Percentiles rank a stretch among this genome's conserved stretches.
phyloP scores from a whole-genome alignment of 2,329 filamentous ascomycete genomes.

The Apiospora rasikravindrae region DNA sequence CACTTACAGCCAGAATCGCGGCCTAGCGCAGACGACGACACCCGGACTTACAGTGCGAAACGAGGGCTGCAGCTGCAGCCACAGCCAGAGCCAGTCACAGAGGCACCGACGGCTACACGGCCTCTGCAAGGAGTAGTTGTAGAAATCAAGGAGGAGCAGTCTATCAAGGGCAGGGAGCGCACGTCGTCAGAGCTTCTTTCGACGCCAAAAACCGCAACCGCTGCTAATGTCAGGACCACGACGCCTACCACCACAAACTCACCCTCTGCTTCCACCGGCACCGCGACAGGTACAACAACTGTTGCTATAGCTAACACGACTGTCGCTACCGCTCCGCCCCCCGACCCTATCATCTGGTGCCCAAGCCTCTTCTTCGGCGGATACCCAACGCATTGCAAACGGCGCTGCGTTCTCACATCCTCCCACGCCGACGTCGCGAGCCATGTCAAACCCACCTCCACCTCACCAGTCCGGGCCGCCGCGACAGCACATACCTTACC shows the following conservation, averaged over 20 bases:
- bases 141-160: slow-evolving; percentile 15
- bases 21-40: slow-evolving; percentile 1
- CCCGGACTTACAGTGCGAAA: slow-evolving; percentile 11
- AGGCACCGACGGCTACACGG: slow-evolving; percentile 12
- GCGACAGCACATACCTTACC: slow-evolving; percentile 34
- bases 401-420: neutral
- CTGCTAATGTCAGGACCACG: slow-evolving; percentile 14
- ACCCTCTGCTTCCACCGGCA: slow-evolving; percentile 9
- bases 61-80: slow-evolving; percentile 18
- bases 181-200: slow-evolving; percentile 4
- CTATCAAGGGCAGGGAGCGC: slow-evolving; percentile 14
- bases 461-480: slow-evolving; percentile 34
- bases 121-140: slow-evolving; percentile 17
- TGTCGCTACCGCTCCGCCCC: slow-evolving; percentile 9
- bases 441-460: slow-evolving; percentile 39
- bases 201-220: neutral
- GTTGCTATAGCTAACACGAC: slow-evolving; percentile 12
- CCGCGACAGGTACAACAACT: slow-evolving; percentile 3
- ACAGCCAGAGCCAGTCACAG: slow-evolving; percentile 2
- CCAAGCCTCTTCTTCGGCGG: slow-evolving; percentile 7
- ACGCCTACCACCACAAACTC: slow-evolving; percentile 8
- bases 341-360: neutral
- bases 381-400: slow-evolving; percentile 5
- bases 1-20: neutral
- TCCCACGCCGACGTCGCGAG: slow-evolving; percentile 19